Percentiles rank a stretch among this genome's conserved stretches.
Evolutionary conservation across 1,284 basidiomycete genomes (phyloP).

Genomic region (Ganoderma lingzhi): DNA sequence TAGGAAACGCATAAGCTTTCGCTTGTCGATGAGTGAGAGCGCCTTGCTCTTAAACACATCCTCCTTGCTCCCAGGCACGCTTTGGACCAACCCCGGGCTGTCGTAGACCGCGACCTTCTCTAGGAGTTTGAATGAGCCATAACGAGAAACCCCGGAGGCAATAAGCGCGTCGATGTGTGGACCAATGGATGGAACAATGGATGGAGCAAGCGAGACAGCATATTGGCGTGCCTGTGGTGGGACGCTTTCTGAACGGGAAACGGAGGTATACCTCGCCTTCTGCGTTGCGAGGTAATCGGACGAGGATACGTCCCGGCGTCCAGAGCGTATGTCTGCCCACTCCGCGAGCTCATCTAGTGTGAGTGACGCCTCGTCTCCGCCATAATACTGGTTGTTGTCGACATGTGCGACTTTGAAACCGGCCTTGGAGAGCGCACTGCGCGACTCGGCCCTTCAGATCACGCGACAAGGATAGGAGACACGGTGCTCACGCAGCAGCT

Average conservation of each 20-base stretch:
- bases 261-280: conserved; percentile 46
- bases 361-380: conserved; percentile 83
- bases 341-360: conserved; percentile 81
- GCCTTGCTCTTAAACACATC: conserved; percentile 90
- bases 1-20: conserved; percentile 93
- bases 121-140: conserved; percentile 91
- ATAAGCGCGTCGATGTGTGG: conserved; percentile 85
- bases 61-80: conserved; percentile 92
- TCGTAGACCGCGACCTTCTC: conserved; percentile 76
- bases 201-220: conserved; percentile 85
- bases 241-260: conserved; percentile 51
- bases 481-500: conserved; percentile 78
- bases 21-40: conserved; percentile 86
- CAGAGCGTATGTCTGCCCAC: conserved; percentile 63
- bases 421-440: conserved; percentile 86
- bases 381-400: conserved; percentile 89
- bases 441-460: conserved; percentile 35
- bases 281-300: conserved; percentile 38
- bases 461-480: conserved; percentile 20
- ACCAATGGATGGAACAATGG: conserved; percentile 84
- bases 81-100: conserved; percentile 53
- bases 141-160: conserved; percentile 87
- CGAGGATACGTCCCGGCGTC: conserved; percentile 26
- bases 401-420: conserved; percentile 90
- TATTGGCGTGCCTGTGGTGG: conserved; percentile 78